phyloP scores from a whole-genome alignment of 192 early-diverging fungal species.

The Coemansia sp. region DNA sequence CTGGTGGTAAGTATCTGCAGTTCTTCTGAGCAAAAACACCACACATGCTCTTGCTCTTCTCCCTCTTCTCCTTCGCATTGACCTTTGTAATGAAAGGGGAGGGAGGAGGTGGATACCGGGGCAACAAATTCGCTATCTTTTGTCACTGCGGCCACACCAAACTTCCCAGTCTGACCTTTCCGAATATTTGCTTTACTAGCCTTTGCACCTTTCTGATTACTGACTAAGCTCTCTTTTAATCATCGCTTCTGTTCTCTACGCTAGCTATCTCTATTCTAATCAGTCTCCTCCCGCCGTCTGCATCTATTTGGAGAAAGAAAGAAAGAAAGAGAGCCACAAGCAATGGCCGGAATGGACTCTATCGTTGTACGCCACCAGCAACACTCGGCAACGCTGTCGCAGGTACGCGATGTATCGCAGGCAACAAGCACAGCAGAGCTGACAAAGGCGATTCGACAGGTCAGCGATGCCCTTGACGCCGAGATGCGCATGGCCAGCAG shows the following conservation, averaged over 20 bases:
- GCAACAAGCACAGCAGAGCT: constrained; percentile 43
- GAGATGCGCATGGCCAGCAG: constrained; percentile 19
- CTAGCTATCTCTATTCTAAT: neutral
- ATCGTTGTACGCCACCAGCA: neutral
- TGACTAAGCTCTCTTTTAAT: neutral
- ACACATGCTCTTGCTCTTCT: neutral
- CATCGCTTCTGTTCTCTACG: neutral
- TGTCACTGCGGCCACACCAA: too few species aligned
- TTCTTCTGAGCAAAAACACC: too few species aligned
- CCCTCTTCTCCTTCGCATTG: neutral
- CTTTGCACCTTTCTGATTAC: neutral
- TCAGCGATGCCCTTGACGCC: constrained; percentile 26
- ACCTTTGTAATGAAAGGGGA: neutral
- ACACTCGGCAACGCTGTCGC: neutral
- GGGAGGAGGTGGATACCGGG: too few species aligned
- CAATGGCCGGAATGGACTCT: neutral
- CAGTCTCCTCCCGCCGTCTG: too few species aligned
- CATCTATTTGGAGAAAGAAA: too few species aligned
- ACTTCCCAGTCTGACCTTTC: too few species aligned
- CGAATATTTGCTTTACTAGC: too few species aligned
- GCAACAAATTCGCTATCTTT: too few species aligned
- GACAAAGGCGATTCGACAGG: constrained; percentile 37
- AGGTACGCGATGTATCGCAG: constrained; percentile 9
- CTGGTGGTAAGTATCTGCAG: neutral
- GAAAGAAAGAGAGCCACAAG: neutral